Percentiles rank a stretch among this genome's conserved stretches.
Evolutionary conservation across 768 basidiomycete species (phyloP).

Genomic region (Butyriboletus loyo): DNA sequence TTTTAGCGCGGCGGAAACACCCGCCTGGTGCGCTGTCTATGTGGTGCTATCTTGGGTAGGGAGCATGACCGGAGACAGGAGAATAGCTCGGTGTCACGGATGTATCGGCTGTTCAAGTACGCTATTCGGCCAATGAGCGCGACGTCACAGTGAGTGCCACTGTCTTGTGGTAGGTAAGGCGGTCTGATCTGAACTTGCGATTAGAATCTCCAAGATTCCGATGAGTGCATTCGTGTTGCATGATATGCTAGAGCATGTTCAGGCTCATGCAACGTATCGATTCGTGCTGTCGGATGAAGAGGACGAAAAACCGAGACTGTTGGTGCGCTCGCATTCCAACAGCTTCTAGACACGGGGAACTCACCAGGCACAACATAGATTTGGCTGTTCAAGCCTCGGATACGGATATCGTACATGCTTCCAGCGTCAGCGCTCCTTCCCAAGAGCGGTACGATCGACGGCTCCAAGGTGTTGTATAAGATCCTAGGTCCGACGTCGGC

Average conservation of each 20-base stretch:
- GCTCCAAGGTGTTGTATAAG: conserved; percentile 86
- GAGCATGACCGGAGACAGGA: conserved; percentile 48
- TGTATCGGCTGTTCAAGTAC: conserved; percentile 80
- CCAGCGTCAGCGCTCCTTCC: conserved; percentile 54
- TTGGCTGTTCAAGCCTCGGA: conserved; percentile 92
- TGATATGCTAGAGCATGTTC: conserved; percentile 88
- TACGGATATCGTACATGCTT: conserved; percentile 73
- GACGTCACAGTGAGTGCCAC: conserved; percentile 60
- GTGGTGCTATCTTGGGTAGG: conserved; percentile 79
- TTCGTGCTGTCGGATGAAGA: conserved; percentile 90
- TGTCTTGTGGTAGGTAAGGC: neutral
- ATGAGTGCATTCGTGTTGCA: conserved; percentile 87
- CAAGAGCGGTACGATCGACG: conserved; percentile 57
- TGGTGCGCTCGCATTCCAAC: conserved; percentile 47
- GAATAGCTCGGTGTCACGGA: conserved; percentile 33
- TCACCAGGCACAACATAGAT: conserved; percentile 45
- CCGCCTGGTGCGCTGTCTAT: conserved; percentile 68
- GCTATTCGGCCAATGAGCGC: conserved; percentile 71
- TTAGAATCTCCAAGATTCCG: conserved; percentile 46
- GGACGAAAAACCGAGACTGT: conserved; percentile 69
- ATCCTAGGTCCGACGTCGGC: conserved; percentile 60
- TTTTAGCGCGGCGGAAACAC: conserved; percentile 59
- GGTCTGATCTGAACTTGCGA: neutral
- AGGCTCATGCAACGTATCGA: conserved; percentile 90
- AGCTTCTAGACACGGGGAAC: neutral